Base-by-base conservation (phyloP, 1,284 basidiomycete genomes). In the Sanghuangporus weigelae region DNA sequence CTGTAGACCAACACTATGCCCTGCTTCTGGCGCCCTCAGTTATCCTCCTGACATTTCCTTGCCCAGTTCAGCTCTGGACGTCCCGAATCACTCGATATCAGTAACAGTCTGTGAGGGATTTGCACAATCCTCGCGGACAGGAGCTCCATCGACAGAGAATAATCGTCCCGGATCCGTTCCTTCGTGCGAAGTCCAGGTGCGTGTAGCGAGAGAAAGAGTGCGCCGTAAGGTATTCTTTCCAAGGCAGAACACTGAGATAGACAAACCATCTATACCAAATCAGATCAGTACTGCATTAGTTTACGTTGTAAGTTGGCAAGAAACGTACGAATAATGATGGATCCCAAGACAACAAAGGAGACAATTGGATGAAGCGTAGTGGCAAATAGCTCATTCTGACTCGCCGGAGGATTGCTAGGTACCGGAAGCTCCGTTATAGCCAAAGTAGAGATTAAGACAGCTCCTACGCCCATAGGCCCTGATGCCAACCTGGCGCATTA, bases 161-260 rank as follows among this genome's bases (percentile, higher is more conserved):
- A 46, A 16, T 46, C 16, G 21, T 46, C 16, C 44, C 16, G 44
- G 26, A 31, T 31, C 3, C 26, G 26, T 31, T 46, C 16, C 44
- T n/a, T 19, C 44, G 21, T 7, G 44, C 16, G 44, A 16, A 38
- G 6, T 7, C 26, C 31, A 55, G 84, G 16, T 16, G 7, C 16
- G 2, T 46, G 21, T 7, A 31, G 84, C 83, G 68, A 83, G 84
- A 0, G 93, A 11, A 16, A 7, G 44, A 14, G 21, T 31, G 26
- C 26, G 3, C 26, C 2, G 2, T n/a, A 46, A 19, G 44, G 10
- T n/a, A 19, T 81, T 84, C 57, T 84, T 82, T 14, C 90, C 84
- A 38, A 91, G 78, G 38, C 82, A 87, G 78, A 95, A 93, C 79
- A 92, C 92, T 1, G 92, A 91, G 66, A 96, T 95, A 3, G 93